Evolutionary conservation across 2,329 filamentous ascomycete species (phyloP).

Genomic region (Beauveria pseudobassiana): DNA sequence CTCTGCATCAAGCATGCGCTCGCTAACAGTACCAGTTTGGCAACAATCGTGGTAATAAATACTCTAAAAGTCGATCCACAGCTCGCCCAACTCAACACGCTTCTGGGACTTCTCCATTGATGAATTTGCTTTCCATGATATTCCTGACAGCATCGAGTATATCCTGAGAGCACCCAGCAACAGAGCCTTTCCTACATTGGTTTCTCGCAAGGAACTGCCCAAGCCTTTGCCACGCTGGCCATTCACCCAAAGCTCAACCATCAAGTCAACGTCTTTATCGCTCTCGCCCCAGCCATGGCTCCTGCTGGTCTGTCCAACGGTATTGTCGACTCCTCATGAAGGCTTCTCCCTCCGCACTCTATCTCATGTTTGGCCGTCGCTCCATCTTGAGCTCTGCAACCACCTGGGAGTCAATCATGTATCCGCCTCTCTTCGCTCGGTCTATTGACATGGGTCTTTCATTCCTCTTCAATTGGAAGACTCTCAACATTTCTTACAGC

Average conservation of each 20-base stretch:
- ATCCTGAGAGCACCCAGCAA: conserved; percentile 77
- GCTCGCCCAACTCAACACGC: conserved; percentile 62
- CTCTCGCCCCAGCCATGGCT: conserved; percentile 91
- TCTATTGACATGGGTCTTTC: conserved; percentile 74
- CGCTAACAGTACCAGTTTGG: conserved; percentile 56
- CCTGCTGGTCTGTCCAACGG: conserved; percentile 84
- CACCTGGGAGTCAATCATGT: conserved; percentile 95
- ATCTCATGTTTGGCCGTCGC: conserved; percentile 83
- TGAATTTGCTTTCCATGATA: conserved; percentile 95
- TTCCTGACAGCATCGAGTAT: conserved; percentile 89
- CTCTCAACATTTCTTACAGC: conserved; percentile 70
- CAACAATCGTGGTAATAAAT: conserved; percentile 98
- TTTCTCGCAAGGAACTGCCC: conserved; percentile 93
- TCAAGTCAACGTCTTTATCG: conserved; percentile 93
- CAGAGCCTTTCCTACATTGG: conserved; percentile 89
- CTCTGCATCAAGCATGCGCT: background rate
- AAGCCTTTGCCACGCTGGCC: conserved; percentile 88
- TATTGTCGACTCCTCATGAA: conserved; percentile 91
- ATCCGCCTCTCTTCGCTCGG: conserved; percentile 86
- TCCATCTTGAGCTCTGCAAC: conserved; percentile 88
- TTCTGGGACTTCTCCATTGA: conserved; percentile 99
- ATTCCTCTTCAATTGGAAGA: conserved; percentile 87
- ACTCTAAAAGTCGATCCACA: conserved; percentile 88
- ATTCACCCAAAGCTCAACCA: conserved; percentile 89
- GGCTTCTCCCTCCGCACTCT: conserved; percentile 85